Evolutionary conservation across 306 rosid species (phyloP).

Genomic region (Begonia peltatifolia): DNA sequence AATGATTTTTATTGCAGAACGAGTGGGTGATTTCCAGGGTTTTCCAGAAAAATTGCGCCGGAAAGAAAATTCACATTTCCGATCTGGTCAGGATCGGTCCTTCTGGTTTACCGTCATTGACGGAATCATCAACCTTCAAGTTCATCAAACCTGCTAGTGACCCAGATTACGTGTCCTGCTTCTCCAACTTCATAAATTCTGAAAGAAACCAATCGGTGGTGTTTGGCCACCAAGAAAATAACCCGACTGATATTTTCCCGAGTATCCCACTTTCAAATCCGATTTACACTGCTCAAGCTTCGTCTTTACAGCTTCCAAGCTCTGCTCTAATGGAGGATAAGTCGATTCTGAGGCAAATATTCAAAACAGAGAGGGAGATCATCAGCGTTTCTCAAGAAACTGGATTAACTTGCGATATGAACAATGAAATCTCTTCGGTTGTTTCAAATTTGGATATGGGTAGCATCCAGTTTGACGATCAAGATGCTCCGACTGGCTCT

Average conservation of each 20-base stretch:
- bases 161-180: conserved; percentile 97
- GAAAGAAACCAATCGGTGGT: conserved; percentile 31
- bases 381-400: conserved; percentile 48
- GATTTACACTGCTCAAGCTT: conserved; percentile 19
- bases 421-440: conserved; percentile 51
- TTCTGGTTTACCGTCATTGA: conserved; percentile 54
- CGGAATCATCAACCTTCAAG: conserved; percentile 42
- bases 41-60: conserved; percentile 61
- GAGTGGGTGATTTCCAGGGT: conserved; percentile 97
- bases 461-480: conserved; percentile 32
- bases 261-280: conserved; percentile 24
- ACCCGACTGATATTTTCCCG: conserved; percentile 16
- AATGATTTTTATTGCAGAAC: conserved; percentile 36
- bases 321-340: conserved; percentile 41
- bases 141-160: conserved; percentile 27
- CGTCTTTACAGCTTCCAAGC: conserved; percentile 18
- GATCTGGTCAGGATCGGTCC: conserved; percentile 38
- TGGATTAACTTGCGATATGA: conserved; percentile 34
- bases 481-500: conserved; percentile 22
- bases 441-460: conserved; percentile 39
- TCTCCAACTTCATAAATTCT: conserved; percentile 70
- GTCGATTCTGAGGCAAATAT: conserved; percentile 29
- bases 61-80: conserved; percentile 58
- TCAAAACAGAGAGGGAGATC: conserved; percentile 50
- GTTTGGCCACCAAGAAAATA: no score